Percentiles rank a stretch among this genome's conserved stretches.
Evolutionary conservation across 176 grass and related monocot species (phyloP).

Genomic region (Oryza nivara): DNA sequence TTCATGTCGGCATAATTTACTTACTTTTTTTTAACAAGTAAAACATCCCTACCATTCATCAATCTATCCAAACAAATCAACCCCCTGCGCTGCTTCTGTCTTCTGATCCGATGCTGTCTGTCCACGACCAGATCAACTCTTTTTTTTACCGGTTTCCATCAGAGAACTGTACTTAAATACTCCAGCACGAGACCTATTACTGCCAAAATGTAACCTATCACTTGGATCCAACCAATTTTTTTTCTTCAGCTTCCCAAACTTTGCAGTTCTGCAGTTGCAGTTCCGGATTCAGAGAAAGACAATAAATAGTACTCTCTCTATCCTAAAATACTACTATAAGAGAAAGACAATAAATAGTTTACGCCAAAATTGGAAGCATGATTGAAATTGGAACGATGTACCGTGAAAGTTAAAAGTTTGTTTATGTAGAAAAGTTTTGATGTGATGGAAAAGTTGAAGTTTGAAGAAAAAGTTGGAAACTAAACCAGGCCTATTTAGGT

Average conservation of each 20-base stretch:
- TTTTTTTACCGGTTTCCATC: neutral
- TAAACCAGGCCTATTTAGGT: no score
- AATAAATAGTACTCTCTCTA: no score
- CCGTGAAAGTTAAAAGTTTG: no score
- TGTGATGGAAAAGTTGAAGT: no score
- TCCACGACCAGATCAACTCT: neutral
- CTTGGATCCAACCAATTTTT: neutral
- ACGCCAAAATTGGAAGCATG: no score
- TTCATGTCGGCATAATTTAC: no score
- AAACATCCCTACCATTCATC: neutral
- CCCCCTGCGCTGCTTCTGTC: neutral
- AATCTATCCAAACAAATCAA: neutral
- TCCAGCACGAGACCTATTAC: neutral
- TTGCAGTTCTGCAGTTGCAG: neutral
- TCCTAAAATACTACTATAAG: no score
- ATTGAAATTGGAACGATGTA: no score
- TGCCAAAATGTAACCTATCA: neutral
- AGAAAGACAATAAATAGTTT: no score
- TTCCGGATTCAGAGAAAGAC: neutral
- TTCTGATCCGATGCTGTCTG: neutral
- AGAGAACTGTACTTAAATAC: neutral
- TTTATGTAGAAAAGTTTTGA: no score
- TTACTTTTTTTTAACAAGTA: no score
- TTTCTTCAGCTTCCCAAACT: neutral
- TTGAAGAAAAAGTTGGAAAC: no score